Percentiles rank a stretch among this genome's conserved stretches.
Evolutionary conservation across 2,329 filamentous ascomycete genomes (phyloP).

Genomic region (Didymella segeticola): DNA sequence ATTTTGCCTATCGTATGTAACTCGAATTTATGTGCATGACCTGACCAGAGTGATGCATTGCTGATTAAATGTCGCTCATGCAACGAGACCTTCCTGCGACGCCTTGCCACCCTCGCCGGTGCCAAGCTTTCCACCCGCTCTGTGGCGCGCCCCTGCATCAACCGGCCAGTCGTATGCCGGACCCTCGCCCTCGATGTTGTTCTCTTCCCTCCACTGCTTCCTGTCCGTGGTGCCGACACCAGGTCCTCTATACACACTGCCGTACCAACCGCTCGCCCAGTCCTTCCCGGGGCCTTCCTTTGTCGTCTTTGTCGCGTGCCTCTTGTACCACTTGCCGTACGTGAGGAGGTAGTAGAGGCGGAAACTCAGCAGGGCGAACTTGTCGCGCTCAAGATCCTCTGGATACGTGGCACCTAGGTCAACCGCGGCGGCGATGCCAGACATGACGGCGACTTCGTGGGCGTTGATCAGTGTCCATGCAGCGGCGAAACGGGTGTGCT

Average conservation of each 20-base stretch:
- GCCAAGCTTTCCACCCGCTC: slow-evolving; percentile 8
- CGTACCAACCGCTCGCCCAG: slow-evolving; percentile 66
- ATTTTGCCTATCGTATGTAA: slow-evolving; percentile 7
- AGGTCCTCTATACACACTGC: slow-evolving; percentile 66
- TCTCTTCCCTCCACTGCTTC: slow-evolving; percentile 61
- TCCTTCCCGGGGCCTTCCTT: slow-evolving; percentile 58
- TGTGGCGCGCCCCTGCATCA: slow-evolving; percentile 23
- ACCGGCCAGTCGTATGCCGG: slow-evolving; percentile 17
- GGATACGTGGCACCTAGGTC: slow-evolving; percentile 70
- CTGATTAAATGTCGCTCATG: background rate
- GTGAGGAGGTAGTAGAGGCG: slow-evolving; percentile 66
- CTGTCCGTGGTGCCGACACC: slow-evolving; percentile 62
- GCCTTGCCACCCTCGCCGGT: slow-evolving; percentile 16
- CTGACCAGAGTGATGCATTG: background rate
- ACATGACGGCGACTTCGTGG: slow-evolving; percentile 74
- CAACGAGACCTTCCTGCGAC: slow-evolving; percentile 12
- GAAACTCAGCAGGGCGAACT: slow-evolving; percentile 67
- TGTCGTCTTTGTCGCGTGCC: slow-evolving; percentile 49
- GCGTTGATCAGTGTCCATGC: slow-evolving; percentile 74
- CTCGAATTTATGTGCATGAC: background rate
- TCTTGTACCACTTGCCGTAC: slow-evolving; percentile 68
- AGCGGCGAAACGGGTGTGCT: slow-evolving; percentile 68
- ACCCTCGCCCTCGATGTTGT: slow-evolving; percentile 31
- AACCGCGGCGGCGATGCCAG: slow-evolving; percentile 74
- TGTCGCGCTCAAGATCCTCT: slow-evolving; percentile 67